Evolutionary conservation across 768 basidiomycete genomes (phyloP), one percentile per base, ranked within the genome.

Genomic region (Leccinum disarticulatum): DNA sequence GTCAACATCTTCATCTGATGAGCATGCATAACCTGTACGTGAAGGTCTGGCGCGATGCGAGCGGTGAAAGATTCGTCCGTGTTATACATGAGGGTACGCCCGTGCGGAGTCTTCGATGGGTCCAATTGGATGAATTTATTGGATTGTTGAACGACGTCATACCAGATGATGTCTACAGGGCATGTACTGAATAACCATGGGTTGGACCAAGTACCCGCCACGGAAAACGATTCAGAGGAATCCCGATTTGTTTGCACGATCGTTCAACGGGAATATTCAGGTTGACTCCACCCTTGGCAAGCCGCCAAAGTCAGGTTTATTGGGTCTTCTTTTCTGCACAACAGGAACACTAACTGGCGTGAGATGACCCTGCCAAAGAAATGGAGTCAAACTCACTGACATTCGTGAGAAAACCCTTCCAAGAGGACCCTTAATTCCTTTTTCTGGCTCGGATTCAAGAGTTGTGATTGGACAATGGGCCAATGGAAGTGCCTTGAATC

Each of bases 11-110:
- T 31, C 10, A 10, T 55, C 9, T 53, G 22, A 51, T 52, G 38
- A 52, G 1, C 17, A 10, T 5, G 8, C 7, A 15, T 60, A 15
- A 65, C 41, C 4, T 27, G n/a, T 56, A 13, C 15, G 50, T 46
- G 22, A 49, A 81, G 80, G 76, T 81, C 19, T 81, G 80, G 80
- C 68, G 72, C 8, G 63, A 61, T 28, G 13, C 48, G 8, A 55
- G 46, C 2, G 64, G 61, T 17, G 56, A 47, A 33, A 64, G 59
- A 7, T 81, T 77, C 50, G 77, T 82, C 19, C 74, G 80, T 11
- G 74, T 81, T 28, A 57, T 81, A 35, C 75, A 80, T 49, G 80
- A 81, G 62, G 80, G 81, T 3, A 74, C 74, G 1, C 75, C 75
- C 1, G 75, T 80, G 9, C 60, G 58, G 2, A 66, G 65, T 11